Evolutionary conservation across 257 asterid species (phyloP).

Genomic region (Gentiana straminea): DNA sequence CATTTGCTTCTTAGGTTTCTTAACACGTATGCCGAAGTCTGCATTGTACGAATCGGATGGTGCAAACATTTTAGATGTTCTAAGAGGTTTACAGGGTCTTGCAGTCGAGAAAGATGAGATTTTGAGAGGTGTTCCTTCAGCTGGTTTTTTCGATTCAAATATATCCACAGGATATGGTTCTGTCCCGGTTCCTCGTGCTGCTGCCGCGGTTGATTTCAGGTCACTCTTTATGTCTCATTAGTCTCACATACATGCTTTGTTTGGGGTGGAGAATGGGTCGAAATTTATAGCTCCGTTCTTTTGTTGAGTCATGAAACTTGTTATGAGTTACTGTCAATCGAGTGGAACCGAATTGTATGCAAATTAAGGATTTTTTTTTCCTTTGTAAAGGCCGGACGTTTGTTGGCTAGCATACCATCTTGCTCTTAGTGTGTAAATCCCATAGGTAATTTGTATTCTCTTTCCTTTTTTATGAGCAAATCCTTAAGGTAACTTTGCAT

Average conservation of each 20-base stretch:
- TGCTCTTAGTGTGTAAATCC: no score
- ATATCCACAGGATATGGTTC: slow-evolving; percentile 58
- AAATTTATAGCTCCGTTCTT: no score
- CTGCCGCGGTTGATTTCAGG: slow-evolving; percentile 62
- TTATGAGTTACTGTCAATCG: neutral
- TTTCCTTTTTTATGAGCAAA: neutral
- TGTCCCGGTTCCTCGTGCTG: slow-evolving; percentile 46
- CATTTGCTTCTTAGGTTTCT: neutral
- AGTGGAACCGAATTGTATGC: no score
- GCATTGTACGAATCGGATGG: slow-evolving; percentile 8
- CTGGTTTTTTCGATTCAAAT: slow-evolving; percentile 35
- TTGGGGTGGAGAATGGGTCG: no score
- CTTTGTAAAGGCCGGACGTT: no score
- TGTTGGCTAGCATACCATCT: neutral
- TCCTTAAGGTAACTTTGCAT: neutral
- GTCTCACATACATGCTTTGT: no score
- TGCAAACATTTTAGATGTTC: slow-evolving; percentile 13
- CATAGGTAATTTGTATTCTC: neutral
- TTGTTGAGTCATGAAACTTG: neutral
- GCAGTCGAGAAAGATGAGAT: slow-evolving; percentile 75
- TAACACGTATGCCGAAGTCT: no score
- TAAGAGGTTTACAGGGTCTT: slow-evolving; percentile 70
- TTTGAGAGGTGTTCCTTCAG: slow-evolving; percentile 44
- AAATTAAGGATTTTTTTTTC: no score
- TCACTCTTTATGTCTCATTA: slow-evolving; percentile 1